Base-by-base conservation (phyloP, 2,329 filamentous ascomycete species). In the Cryphonectria naterciae region DNA sequence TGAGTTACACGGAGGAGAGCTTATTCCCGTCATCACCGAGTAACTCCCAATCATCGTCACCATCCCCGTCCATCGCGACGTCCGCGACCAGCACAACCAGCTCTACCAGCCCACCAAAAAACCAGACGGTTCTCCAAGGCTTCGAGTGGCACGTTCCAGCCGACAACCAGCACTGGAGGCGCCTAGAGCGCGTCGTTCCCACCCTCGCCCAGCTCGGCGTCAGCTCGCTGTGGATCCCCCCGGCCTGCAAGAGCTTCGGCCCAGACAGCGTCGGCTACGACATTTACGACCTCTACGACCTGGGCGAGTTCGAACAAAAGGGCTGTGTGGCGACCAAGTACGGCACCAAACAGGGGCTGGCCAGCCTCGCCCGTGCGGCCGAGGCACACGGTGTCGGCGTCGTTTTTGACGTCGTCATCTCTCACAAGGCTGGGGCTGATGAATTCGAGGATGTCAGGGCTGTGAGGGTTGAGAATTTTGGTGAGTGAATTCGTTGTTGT, bases 291-390 rank as follows among this genome's bases (percentile, higher is more conserved):
- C 79, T 93, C n/a, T 92, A 89, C 75, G 90, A 92, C 72, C 79
- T 92, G 1, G 91, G 91, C 49, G 91, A 93, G 76, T 93, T 93
- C 74, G 86, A 92, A 61, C 90, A 92, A 76, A 93, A 93, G 77
- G 89, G 88, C 39, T 78, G 82, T 0, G 80, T 80, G 5, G 80
- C 82, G 2, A 93, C 91, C 0, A 93, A 93, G 83, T 93, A 91
- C 90, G 91, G 91, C 2, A 81, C 83, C 1, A 88, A 88, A 75
- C 84, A 87, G 61, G 89, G 92, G 68, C 80, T 93, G 22, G 74
- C 86, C 5, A 81, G 83, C 28, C 78, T 93, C 61, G 80, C 82
- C 4, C 78, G 81, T n/a, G 79, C 81, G 17, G 89, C 89, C 0
- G 82, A 86, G 67, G 80, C 85, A 49, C 75, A 85, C 35, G 86